Evolutionary conservation across 257 asterid species (phyloP).

Genomic region (Solanum bulbocastanum): DNA sequence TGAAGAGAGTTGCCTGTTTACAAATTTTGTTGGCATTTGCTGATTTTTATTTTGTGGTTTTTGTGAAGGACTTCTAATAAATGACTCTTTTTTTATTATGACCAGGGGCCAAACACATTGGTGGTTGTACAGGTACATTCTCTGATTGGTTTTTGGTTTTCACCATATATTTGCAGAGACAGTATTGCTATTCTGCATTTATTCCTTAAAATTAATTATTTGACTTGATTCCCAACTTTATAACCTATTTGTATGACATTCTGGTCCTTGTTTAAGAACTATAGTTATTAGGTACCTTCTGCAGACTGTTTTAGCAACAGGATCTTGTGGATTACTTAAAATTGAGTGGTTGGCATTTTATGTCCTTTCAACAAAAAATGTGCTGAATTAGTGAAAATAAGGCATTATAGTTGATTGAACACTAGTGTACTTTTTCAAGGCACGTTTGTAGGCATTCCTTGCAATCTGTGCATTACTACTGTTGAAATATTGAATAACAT

Average conservation of each 20-base stretch:
- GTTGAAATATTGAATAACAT: not conserved
- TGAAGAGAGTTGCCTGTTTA: not conserved
- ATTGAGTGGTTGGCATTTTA: not conserved
- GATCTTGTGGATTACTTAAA: not conserved
- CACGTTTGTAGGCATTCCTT: not conserved
- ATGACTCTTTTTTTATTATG: constrained; percentile 1
- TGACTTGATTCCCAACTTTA: not conserved
- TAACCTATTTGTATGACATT: not conserved
- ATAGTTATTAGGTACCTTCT: not conserved
- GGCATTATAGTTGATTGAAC: not conserved
- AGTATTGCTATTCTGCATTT: not conserved
- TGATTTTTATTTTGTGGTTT: not conserved
- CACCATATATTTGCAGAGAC: not conserved
- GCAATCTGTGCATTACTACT: not conserved
- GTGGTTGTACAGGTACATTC: constrained; percentile 79
- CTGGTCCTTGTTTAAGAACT: not conserved
- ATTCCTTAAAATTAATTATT: not conserved
- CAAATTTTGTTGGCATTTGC: not conserved
- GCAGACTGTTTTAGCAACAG: not conserved
- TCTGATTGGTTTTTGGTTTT: not conserved
- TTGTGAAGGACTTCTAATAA: not conserved
- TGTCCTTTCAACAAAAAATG: not conserved
- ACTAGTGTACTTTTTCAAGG: not conserved
- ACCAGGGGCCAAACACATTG: constrained; percentile 80
- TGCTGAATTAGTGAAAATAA: not conserved